These are phyloP conservation scores for Erysimum pusillum DNA, from an alignment of 441 rosid species.

Conservation along the genomic window DNA sequence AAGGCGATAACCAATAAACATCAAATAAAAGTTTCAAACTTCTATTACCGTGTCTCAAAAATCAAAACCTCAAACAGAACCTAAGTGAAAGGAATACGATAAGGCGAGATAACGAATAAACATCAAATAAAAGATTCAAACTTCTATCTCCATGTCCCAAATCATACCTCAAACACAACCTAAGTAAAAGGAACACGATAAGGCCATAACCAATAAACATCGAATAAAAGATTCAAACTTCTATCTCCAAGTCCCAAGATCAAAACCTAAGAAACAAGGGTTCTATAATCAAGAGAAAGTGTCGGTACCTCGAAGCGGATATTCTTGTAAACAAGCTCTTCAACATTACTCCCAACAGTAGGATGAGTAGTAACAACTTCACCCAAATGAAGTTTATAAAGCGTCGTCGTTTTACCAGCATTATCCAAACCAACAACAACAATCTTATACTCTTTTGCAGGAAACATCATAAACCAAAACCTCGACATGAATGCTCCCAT, in stretches of 20 bases:
- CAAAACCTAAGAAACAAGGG: not conserved
- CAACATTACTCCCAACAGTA: slow-evolving; percentile 96
- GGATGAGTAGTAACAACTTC: slow-evolving; percentile 99
- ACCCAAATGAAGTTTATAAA: slow-evolving; percentile 91
- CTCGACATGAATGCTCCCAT: slow-evolving; percentile 90
- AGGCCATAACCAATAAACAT: too few relatives aligned
- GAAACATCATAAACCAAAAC: slow-evolving; percentile 98
- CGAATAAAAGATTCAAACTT: not conserved
- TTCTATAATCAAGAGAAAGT: not conserved
- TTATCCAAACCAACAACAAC: slow-evolving; percentile 97
- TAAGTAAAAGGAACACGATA: too few relatives aligned
- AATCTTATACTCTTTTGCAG: slow-evolving; percentile 97
- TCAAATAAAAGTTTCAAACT: not conserved
- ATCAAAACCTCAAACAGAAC: not conserved
- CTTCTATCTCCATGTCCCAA: not conserved
- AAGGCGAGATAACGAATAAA: too few relatives aligned
- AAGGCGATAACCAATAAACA: too few relatives aligned
- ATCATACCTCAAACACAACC: not conserved
- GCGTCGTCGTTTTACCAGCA: slow-evolving; percentile 98
- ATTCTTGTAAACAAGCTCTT: slow-evolving; percentile 95
- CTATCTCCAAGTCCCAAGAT: not conserved
- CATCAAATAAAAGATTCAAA: not conserved
- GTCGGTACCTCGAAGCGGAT: slow-evolving; percentile 86
- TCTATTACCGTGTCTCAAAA: not conserved
- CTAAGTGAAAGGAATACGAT: not conserved